These are phyloP conservation scores for Batkoa obscura DNA, from an alignment of 371 early-diverging fungal species.

Conservation along the genomic window DNA sequence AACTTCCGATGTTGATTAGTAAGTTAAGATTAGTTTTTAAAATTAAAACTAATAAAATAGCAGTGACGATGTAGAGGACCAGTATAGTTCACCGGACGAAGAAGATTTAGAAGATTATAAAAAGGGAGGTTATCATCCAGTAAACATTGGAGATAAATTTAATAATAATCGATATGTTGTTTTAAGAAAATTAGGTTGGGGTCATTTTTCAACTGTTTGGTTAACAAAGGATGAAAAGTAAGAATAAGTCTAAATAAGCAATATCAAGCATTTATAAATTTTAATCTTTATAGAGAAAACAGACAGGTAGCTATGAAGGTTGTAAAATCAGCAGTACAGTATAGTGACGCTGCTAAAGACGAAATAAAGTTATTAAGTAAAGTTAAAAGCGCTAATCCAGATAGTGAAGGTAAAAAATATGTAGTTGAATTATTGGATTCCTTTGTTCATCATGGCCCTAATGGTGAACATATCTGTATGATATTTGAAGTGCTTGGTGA, in stretches of 20 bases:
- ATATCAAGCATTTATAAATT: not conserved
- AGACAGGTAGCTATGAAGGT: slow-evolving; percentile 89
- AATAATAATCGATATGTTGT: slow-evolving; percentile 59
- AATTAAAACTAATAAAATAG: too few species aligned
- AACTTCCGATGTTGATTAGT: too few species aligned
- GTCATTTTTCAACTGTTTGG: slow-evolving; percentile 97
- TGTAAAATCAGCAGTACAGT: slow-evolving; percentile 88
- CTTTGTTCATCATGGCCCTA: slow-evolving; percentile 72
- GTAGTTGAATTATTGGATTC: slow-evolving; percentile 75
- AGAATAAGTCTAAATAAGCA: slow-evolving; percentile 7
- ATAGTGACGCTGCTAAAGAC: slow-evolving; percentile 88
- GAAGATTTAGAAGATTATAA: slow-evolving; percentile 79
- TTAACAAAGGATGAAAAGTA: slow-evolving; percentile 59
- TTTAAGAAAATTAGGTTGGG: slow-evolving; percentile 91
- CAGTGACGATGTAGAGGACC: too few species aligned
- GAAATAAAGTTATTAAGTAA: slow-evolving; percentile 80
- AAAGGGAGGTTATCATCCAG: slow-evolving; percentile 87
- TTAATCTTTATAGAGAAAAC: too few species aligned
- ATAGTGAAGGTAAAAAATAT: slow-evolving; percentile 30
- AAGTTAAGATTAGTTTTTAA: too few species aligned
- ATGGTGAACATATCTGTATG: slow-evolving; percentile 91
- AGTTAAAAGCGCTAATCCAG: slow-evolving; percentile 44
- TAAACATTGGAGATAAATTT: slow-evolving; percentile 65
- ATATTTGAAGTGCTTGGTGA: slow-evolving; percentile 94
- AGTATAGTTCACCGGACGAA: too few species aligned